Evolutionary conservation across 768 basidiomycete species (phyloP).

Genomic region (Peribolospora kevripleyi): DNA sequence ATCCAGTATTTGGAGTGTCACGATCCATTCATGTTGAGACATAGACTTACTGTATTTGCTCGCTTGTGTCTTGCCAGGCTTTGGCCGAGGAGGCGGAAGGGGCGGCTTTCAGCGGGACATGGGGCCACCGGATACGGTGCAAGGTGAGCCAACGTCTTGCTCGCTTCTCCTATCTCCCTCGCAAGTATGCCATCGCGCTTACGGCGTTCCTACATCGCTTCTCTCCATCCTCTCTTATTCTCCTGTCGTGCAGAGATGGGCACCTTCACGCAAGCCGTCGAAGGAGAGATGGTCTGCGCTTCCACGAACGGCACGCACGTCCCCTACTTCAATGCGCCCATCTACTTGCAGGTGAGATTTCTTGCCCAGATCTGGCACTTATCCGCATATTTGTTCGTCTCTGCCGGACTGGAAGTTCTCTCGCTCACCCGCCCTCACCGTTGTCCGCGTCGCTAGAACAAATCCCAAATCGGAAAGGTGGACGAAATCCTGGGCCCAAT

Average conservation of each 20-base stretch:
- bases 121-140: slow-evolving; percentile 21
- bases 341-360: slow-evolving; percentile 37
- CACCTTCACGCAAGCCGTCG: slow-evolving; percentile 74
- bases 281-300: slow-evolving; percentile 92
- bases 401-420: too few relatives aligned
- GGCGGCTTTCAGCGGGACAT: slow-evolving; percentile 15
- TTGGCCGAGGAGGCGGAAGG: slow-evolving; percentile 9
- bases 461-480: slow-evolving; percentile 83
- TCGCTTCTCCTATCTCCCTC: neutral
- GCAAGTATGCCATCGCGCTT: neutral
- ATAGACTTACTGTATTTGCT: too few relatives aligned
- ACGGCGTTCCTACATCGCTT: neutral
- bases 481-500: slow-evolving; percentile 99
- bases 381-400: too few relatives aligned
- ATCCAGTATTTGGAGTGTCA: neutral
- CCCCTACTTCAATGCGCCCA: slow-evolving; percentile 96
- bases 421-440: too few relatives aligned
- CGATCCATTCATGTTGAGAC: neutral
- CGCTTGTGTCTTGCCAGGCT: neutral
- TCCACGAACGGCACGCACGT: slow-evolving; percentile 35
- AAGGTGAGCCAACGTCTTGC: slow-evolving; percentile 15
- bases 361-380: too few relatives aligned
- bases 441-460: slow-evolving; percentile 32
- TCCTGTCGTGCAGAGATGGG: slow-evolving; percentile 12
- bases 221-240: neutral